phyloP scores from a whole-genome alignment of 176 grass and related monocot genomes.

The Oryza punctata region DNA sequence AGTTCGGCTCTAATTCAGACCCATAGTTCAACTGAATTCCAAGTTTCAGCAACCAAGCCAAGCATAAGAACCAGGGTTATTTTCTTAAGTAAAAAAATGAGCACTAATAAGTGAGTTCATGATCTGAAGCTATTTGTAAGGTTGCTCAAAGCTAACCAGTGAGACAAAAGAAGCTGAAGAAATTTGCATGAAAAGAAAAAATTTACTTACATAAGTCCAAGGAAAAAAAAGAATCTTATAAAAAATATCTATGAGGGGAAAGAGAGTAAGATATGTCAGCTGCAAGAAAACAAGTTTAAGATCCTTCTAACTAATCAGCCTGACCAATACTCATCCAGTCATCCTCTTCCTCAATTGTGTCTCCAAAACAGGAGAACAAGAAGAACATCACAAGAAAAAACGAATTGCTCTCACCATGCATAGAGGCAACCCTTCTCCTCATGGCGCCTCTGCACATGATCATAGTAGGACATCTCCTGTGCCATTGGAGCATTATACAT shows the following conservation, averaged over 20 bases:
- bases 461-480: slow-evolving; percentile 62
- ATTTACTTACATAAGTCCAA: not conserved
- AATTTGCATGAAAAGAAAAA: not conserved
- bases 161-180: not conserved
- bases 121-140: not conserved
- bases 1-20: not conserved
- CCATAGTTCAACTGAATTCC: not conserved
- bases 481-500: slow-evolving; percentile 50
- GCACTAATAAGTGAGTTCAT: not conserved
- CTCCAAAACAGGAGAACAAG: no score
- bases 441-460: slow-evolving; percentile 64
- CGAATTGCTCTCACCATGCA: slow-evolving; percentile 42
- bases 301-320: not conserved
- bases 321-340: not conserved
- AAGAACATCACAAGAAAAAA: not conserved
- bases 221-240: not conserved
- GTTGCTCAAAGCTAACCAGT: not conserved
- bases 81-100: not conserved
- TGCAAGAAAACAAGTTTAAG: not conserved
- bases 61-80: not conserved
- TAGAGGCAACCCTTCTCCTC: slow-evolving; percentile 73
- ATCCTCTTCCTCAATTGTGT: not conserved
- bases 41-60: not conserved
- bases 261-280: not conserved
- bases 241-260: not conserved